These are phyloP conservation scores for Xanthoconium separans DNA, from an alignment of 1,284 basidiomycete genomes.

Conservation along the genomic window DNA sequence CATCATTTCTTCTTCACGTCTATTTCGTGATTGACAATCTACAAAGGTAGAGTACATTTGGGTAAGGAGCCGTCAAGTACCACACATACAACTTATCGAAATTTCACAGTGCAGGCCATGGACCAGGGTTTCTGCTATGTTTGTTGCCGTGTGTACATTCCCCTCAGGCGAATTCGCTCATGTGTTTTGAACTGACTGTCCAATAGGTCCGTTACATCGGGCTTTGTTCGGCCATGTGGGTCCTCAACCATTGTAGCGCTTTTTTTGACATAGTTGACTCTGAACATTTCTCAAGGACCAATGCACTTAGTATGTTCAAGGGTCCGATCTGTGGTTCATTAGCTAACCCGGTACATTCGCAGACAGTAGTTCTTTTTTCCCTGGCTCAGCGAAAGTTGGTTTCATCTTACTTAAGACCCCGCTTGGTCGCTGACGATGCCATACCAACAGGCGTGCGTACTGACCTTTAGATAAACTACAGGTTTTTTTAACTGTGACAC, in stretches of 20 bases:
- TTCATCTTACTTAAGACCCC: background rate
- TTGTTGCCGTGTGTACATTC: background rate
- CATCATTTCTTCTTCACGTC: background rate
- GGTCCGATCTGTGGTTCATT: background rate
- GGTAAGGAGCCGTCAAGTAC: background rate
- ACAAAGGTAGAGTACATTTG: background rate
- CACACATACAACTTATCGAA: background rate
- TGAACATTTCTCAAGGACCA: background rate
- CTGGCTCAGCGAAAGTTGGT: background rate
- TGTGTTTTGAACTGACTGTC: background rate
- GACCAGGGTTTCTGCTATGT: background rate
- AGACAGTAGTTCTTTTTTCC: background rate
- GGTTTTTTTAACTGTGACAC: background rate
- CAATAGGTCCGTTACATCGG: background rate
- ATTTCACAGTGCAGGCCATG: background rate
- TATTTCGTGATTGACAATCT: background rate
- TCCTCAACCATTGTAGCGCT: background rate
- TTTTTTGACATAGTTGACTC: no score
- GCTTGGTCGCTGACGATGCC: background rate
- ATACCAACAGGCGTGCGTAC: background rate
- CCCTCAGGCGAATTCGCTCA: background rate
- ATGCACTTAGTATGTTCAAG: background rate
- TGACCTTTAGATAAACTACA: no score
- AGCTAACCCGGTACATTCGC: background rate
- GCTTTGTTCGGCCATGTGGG: background rate